phyloP scores from a whole-genome alignment of 371 early-diverging fungal species.

The Mucor velutinosus region DNA sequence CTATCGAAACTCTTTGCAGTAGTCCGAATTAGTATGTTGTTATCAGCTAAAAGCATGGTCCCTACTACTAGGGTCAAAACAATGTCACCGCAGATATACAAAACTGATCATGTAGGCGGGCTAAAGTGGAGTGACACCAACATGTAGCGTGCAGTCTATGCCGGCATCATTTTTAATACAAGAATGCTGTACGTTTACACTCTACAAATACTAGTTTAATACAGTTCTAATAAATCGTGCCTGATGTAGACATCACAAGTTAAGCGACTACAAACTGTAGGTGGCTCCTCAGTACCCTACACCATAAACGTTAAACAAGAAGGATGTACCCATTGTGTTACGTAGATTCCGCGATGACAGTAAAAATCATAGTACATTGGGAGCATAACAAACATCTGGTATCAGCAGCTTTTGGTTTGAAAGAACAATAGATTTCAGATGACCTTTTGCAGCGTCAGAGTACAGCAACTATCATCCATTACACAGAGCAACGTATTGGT shows the following conservation, averaged over 20 bases:
- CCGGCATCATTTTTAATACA: not conserved
- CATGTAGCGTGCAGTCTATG: not conserved
- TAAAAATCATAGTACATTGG: not conserved
- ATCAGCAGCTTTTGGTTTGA: not conserved
- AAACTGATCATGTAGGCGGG: not conserved
- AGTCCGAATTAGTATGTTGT: no score
- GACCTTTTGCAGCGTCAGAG: not conserved
- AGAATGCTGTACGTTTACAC: not conserved
- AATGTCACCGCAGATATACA: not conserved
- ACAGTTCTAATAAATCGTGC: not conserved
- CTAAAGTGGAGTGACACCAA: not conserved
- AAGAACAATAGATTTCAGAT: not conserved
- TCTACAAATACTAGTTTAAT: not conserved
- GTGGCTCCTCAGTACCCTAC: not conserved
- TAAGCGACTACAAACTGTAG: not conserved
- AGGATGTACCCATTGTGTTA: not conserved
- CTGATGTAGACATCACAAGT: not conserved
- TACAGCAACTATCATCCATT: not conserved
- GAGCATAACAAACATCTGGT: not conserved
- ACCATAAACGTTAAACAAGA: not conserved
- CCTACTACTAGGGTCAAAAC: not conserved
- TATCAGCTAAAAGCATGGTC: not conserved
- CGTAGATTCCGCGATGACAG: not conserved
- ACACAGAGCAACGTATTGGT: not conserved
- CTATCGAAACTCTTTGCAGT: no score